Evolutionary conservation across 169 alveolate species (phyloP), one percentile per base, ranked within the genome.

Genomic region (Plasmodium sp.): DNA sequence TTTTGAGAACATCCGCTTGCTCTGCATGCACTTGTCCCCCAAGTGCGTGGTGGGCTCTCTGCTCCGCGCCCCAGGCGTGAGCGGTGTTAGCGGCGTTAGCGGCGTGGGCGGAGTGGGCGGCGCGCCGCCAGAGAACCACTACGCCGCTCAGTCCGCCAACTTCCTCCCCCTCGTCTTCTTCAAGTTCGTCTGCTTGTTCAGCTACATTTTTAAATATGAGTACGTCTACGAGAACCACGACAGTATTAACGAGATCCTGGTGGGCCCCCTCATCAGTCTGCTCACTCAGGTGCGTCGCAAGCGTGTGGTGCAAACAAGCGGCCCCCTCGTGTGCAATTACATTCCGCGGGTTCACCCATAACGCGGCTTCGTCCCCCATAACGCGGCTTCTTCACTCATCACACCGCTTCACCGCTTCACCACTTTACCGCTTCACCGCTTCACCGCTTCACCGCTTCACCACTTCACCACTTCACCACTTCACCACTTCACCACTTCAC

Each of bases 131-230:
- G 73, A 9, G 22, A 45, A 73, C 36, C 92, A 84, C 51, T 88
- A 79, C 54, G 94, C 91, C 27, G 31, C 83, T 6, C 79, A 62
- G 82, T 88, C 94, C 22, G 12, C 74, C 43, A 88, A 88, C n/a
- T 88, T 88, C 77, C 71, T 88, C 18, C 94, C 94, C 2, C 84
- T 88, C 41, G 79, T 88, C 36, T 88, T 56, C 54, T 88, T 88
- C 72, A 88, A 88, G 71, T 88, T 88, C 31, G 83, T 88, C 3
- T 88, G 67, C 18, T 18, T 88, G 7, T 88, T 88, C 34, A 88
- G 54, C 27, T 88, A 88, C 74, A 80, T 88, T 14, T 88, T 88
- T 34, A 88, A 80, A 41, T 88, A 80, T 43, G 94, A 88, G 0
- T 88, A 88, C 62, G 77, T 88, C 3, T 88, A 88, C 83, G 72